A percentile compares a stretch with the other conserved stretches of the same genome.
phyloP scores from a whole-genome alignment of 1,284 basidiomycete species.

The Cryptococcus sp. region DNA sequence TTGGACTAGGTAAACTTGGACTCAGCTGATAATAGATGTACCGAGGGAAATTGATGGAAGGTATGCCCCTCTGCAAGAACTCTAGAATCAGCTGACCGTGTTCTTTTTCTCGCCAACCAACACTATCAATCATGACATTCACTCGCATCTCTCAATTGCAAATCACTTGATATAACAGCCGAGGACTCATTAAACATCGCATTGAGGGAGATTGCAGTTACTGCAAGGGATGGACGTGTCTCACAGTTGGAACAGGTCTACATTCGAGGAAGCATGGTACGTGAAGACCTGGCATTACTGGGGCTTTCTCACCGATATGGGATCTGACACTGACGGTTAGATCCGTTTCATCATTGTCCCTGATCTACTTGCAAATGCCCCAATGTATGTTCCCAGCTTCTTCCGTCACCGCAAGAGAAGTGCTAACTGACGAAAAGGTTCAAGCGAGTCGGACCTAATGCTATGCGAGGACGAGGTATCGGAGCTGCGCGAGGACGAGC shows the following conservation, averaged over 20 bases:
- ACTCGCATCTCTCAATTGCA: not conserved
- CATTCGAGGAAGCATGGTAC: constrained; percentile 89
- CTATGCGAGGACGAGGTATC: constrained; percentile 98
- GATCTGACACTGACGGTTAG: constrained; percentile 11
- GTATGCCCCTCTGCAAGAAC: constrained; percentile 44
- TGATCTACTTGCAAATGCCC: constrained; percentile 98
- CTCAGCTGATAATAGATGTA: constrained; percentile 73
- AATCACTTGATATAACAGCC: constrained; percentile 55
- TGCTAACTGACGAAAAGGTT: constrained; percentile 60
- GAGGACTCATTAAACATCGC: constrained; percentile 99
- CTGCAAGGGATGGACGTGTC: constrained; percentile 94
- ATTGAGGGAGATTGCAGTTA: constrained; percentile 94
- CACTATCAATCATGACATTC: not conserved
- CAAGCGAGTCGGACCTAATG: constrained; percentile 96
- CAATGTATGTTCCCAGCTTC: constrained; percentile 67
- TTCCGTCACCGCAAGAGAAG: not conserved
- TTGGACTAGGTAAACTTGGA: not conserved
- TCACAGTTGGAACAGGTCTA: constrained; percentile 99
- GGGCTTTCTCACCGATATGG: not conserved
- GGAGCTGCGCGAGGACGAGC: constrained; percentile 62
- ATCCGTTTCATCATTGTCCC: constrained; percentile 98
- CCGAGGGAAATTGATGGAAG: constrained; percentile 94
- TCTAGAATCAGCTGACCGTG: not conserved
- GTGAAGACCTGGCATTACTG: constrained; percentile 9
- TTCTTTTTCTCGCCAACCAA: not conserved